A percentile compares a stretch with the other conserved stretches of the same genome.
These are phyloP conservation scores for Microdochium trichocladiopsis DNA, from an alignment of 2,329 filamentous ascomycete genomes.

Conservation along the genomic window DNA sequence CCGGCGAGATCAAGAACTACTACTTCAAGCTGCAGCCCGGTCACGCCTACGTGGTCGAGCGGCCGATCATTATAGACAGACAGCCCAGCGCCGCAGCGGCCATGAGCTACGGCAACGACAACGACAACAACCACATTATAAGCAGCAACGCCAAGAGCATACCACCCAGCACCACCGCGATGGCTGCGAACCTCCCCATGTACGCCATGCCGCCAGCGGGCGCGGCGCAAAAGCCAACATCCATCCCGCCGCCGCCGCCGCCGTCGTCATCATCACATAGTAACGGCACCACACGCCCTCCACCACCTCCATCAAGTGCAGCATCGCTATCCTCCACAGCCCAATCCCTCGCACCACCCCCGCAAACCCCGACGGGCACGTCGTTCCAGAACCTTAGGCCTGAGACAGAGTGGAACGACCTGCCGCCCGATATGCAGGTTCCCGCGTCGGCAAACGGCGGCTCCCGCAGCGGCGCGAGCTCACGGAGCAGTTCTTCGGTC, in stretches of 20 bases:
- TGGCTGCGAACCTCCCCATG: conserved; percentile 14
- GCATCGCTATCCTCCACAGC: not conserved
- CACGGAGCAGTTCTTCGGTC: conserved; percentile 42
- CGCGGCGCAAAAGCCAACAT: not conserved
- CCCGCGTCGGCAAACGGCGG: conserved; percentile 16
- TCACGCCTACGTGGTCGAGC: conserved; percentile 52
- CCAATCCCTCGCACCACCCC: not conserved
- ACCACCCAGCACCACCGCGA: conserved; percentile 15
- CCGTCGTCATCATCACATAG: conserved; percentile 16
- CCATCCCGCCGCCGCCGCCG: conserved; percentile 19
- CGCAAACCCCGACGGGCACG: conserved; percentile 16
- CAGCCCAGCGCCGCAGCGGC: conserved; percentile 9
- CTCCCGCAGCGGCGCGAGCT: conserved; percentile 36
- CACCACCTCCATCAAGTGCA: not conserved
- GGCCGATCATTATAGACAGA: conserved; percentile 27
- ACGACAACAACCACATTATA: conserved; percentile 3
- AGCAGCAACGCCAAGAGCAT: too few species aligned
- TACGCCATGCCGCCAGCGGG: not conserved
- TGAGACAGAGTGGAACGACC: conserved; percentile 59
- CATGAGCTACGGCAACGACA: conserved; percentile 1
- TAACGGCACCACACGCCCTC: conserved; percentile 4
- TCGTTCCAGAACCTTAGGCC: conserved; percentile 55
- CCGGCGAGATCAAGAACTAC: conserved; percentile 42
- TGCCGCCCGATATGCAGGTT: conserved; percentile 49
- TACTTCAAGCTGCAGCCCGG: conserved; percentile 56